phyloP scores from a whole-genome alignment of 768 basidiomycete genomes.

The Mycena latifolia region DNA sequence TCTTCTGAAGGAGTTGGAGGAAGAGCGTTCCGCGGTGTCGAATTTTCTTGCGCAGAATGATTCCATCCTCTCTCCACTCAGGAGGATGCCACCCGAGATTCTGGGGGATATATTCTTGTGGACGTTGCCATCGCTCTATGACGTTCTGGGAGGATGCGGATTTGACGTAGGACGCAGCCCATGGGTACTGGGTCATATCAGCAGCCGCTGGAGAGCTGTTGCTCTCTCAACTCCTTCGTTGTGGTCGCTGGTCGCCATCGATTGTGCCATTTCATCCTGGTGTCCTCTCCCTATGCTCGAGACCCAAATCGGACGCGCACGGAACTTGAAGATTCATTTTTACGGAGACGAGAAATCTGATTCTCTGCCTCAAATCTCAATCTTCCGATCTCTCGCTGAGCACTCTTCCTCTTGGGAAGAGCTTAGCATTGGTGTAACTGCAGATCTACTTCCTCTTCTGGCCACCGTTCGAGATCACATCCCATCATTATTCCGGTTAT shows the following conservation, averaged over 20 bases:
- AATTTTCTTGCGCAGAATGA: not conserved
- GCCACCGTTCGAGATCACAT: not conserved
- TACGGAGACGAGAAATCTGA: not conserved
- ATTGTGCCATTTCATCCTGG: too few species aligned
- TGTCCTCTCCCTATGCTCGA: too few species aligned
- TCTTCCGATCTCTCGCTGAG: not conserved
- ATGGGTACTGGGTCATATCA: slow-evolving; percentile 13
- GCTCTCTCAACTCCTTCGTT: too few species aligned
- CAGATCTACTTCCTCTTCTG: not conserved
- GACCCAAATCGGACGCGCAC: too few species aligned
- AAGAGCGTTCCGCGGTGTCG: not conserved
- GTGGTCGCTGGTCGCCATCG: too few species aligned
- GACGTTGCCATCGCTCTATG: not conserved
- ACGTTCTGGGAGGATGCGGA: not conserved
- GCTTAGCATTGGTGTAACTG: not conserved
- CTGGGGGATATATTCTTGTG: slow-evolving; percentile 16
- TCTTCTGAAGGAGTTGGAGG: not conserved
- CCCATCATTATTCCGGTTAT: not conserved
- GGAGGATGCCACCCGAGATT: slow-evolving; percentile 2
- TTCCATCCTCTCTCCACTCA: too few species aligned
- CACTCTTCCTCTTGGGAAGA: too few species aligned
- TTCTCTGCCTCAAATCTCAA: not conserved
- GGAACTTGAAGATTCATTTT: too few species aligned
- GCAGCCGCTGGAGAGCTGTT: slow-evolving; percentile 16
- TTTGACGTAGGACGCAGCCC: not conserved